Base-by-base conservation (phyloP, 2,329 filamentous ascomycete genomes). In the Fusarium guadeloupense region DNA sequence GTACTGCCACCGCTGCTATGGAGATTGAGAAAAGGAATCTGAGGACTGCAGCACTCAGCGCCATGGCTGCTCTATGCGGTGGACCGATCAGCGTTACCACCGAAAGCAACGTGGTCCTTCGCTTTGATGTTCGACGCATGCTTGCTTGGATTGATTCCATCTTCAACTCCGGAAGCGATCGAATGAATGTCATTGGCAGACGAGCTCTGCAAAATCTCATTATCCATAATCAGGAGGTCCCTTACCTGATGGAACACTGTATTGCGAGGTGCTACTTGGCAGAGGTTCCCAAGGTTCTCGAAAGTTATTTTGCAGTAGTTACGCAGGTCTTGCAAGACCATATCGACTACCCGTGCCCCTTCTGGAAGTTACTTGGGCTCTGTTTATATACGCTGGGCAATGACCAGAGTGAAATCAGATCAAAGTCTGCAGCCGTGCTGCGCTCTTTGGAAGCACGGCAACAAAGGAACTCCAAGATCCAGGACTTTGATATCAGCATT, bases 401-500 rank as follows among this genome's bases (percentile, higher is more conserved):
- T 61, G 92, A 97, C 64, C 90, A 93, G 71, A 93, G 91, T 65
- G 89, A 93, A 55, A 92, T 98, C 37, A 84, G 95, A 35, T 93
- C 92, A 69, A 96, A 96, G 74, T 95, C 95, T 2, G 91, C 91
- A 1, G 86, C 89, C 42, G 81, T 98, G 26, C 81, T 99, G 12
- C 86, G 93, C 34, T 88, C 87, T 0, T 80, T 98, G 2, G 95
- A 98, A 75, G 88, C 93, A 64, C 86, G 92, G 20, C 91, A 95
- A 64, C 77, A 77, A 4, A 81, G 91, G 64, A 95, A 87, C 63
- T 97, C 94, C 2, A 96, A 96, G 71, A 87, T 99, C 7, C 92
- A 97, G 72, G 95, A 99, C 73, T 96, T 97, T 55, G 95, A 99
- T 70, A 98, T 99, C 69, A 97, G 93, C 73, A 95, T 99, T 54